These are phyloP conservation scores for Bremia lactucae DNA, from an alignment of 352 stramenopile genomes.

Conservation along the genomic window DNA sequence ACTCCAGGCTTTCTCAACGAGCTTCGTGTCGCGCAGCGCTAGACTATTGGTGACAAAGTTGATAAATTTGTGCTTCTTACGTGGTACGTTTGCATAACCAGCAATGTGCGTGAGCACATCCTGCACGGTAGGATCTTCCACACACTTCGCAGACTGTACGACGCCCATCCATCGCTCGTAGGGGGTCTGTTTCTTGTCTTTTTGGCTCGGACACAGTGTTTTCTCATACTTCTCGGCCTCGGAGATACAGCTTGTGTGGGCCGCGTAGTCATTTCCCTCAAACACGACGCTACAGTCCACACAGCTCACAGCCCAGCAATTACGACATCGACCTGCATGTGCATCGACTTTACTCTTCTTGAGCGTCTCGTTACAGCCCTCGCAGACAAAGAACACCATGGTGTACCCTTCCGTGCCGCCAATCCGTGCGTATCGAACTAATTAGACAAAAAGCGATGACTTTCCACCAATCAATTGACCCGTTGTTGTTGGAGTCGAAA, in stretches of 20 bases:
- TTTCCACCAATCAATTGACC: neutral
- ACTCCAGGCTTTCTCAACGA: slow-evolving; percentile 56
- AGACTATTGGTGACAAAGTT: slow-evolving; percentile 88
- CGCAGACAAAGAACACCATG: slow-evolving; percentile 85
- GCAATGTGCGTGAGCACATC: slow-evolving; percentile 66
- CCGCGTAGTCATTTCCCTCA: slow-evolving; percentile 80
- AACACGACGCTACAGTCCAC: slow-evolving; percentile 90
- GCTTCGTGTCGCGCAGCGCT: slow-evolving; percentile 28
- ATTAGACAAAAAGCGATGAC: neutral
- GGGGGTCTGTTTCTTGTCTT: slow-evolving; percentile 62
- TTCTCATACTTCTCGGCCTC: slow-evolving; percentile 92
- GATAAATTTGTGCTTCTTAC: slow-evolving; percentile 89
- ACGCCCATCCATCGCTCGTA: slow-evolving; percentile 83
- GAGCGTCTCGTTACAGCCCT: slow-evolving; percentile 86
- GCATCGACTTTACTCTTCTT: slow-evolving; percentile 92
- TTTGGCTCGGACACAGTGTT: slow-evolving; percentile 68
- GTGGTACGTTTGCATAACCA: slow-evolving; percentile 84
- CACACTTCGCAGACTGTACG: slow-evolving; percentile 42
- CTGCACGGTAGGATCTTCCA: slow-evolving; percentile 43
- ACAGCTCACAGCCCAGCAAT: slow-evolving; percentile 88
- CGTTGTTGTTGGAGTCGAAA: too few species aligned
- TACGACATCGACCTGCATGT: slow-evolving; percentile 72
- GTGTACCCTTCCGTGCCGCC: too few species aligned
- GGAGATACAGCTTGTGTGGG: slow-evolving; percentile 88
- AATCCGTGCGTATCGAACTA: neutral